phyloP scores from a whole-genome alignment of 2,329 filamentous ascomycete species.

The Colletotrichum zoysiae region DNA sequence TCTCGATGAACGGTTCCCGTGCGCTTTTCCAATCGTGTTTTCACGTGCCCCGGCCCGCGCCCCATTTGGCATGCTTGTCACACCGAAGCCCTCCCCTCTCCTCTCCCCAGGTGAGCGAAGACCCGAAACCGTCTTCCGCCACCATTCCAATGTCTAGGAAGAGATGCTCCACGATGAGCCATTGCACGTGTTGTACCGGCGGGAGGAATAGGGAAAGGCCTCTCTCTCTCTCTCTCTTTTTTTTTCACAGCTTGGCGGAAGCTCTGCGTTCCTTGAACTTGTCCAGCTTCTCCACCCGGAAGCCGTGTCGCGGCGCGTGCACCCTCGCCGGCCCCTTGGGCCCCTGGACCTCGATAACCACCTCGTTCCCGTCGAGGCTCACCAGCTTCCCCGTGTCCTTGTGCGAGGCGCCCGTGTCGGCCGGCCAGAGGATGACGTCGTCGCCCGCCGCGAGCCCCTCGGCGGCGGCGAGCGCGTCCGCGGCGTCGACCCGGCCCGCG shows the following conservation, averaged over 20 bases:
- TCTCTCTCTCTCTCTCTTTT: too few relatives aligned
- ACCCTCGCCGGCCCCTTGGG: conserved; percentile 61
- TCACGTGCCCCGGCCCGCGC: conserved; percentile 3
- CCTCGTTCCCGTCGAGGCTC: conserved; percentile 64
- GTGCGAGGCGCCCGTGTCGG: conserved; percentile 70
- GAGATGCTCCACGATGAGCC: not conserved
- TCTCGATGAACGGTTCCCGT: conserved; percentile 13
- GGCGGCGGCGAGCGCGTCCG: conserved; percentile 61
- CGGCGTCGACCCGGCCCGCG: conserved; percentile 57
- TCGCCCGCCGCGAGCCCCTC: conserved; percentile 66
- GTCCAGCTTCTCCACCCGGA: conserved; percentile 57
- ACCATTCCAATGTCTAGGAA: conserved; percentile 1
- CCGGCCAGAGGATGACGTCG: conserved; percentile 70
- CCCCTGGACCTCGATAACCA: conserved; percentile 67
- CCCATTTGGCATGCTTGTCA: conserved; percentile 2
- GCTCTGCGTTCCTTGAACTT: conserved; percentile 25
- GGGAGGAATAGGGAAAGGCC: not conserved
- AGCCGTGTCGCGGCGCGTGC: conserved; percentile 73
- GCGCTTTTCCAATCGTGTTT: conserved; percentile 3
- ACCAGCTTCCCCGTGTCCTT: conserved; percentile 70
- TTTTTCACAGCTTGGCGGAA: conserved; percentile 25
- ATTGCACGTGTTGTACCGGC: not conserved
- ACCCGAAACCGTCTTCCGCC: not conserved
- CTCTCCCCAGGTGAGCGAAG: conserved; percentile 1
- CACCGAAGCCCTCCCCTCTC: not conserved